Evolutionary conservation across 2,329 filamentous ascomycete species (phyloP).

Genomic region (Domatiomyces globalis): DNA sequence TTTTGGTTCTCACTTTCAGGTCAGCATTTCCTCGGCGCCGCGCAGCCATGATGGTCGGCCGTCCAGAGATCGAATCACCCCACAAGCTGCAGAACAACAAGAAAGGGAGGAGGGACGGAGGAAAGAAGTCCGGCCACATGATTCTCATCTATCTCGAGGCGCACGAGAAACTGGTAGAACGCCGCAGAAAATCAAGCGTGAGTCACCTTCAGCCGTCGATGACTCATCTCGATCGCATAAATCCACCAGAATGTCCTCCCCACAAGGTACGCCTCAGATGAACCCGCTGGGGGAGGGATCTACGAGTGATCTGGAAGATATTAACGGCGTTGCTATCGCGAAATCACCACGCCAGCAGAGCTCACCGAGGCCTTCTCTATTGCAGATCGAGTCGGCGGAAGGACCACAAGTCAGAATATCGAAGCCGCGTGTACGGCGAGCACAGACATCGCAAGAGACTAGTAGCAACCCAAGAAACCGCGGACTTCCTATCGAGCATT

Average conservation of each 20-base stretch:
- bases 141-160: neutral
- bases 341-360: neutral
- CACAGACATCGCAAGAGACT: neutral
- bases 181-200: neutral
- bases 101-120: neutral
- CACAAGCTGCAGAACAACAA: neutral
- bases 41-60: neutral
- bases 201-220: neutral
- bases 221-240: neutral
- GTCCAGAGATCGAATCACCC: too few species aligned
- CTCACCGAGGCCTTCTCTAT: neutral
- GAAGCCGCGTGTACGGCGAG: neutral
- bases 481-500: neutral
- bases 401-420: neutral
- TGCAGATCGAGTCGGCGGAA: neutral
- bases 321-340: neutral
- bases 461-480: neutral
- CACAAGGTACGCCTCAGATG: neutral
- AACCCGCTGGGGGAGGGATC: conserved; percentile 14
- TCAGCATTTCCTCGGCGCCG: conserved; percentile 10
- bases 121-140: neutral
- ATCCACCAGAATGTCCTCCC: neutral
- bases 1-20: conserved; percentile 13
- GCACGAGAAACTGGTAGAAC: neutral
- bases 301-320: conserved; percentile 8